Evolutionary conservation across 768 basidiomycete species (phyloP).

Genomic region (Tricholoma saponaceum): DNA sequence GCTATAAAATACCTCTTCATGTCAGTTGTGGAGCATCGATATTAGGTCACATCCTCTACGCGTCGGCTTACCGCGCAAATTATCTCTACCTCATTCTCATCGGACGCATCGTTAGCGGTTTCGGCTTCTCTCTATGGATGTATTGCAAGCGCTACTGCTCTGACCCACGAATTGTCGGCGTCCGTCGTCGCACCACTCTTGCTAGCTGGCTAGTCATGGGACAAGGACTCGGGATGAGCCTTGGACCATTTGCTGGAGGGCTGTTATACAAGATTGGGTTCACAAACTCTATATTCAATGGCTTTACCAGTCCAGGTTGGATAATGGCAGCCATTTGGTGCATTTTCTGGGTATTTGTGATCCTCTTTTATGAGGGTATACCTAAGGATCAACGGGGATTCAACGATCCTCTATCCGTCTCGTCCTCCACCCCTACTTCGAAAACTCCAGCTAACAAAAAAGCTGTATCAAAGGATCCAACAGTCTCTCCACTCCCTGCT

Average conservation of each 20-base stretch:
- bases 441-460: background rate
- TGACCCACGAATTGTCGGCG: slow-evolving; percentile 66
- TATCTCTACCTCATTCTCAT: slow-evolving; percentile 69
- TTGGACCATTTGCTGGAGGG: slow-evolving; percentile 63
- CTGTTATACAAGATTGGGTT: slow-evolving; percentile 60
- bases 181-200: slow-evolving; percentile 58
- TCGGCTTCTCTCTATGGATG: slow-evolving; percentile 63
- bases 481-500: slow-evolving; percentile 24
- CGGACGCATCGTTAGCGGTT: slow-evolving; percentile 60
- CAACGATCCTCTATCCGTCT: background rate
- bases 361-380: slow-evolving; percentile 37
- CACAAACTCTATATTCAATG: slow-evolving; percentile 54
- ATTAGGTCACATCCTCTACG: slow-evolving; percentile 57
- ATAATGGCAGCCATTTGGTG: slow-evolving; percentile 53
- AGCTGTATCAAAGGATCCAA: background rate
- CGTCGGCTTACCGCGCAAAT: slow-evolving; percentile 52
- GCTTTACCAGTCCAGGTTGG: slow-evolving; percentile 66
- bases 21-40: slow-evolving; percentile 50
- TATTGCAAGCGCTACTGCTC: slow-evolving; percentile 66
- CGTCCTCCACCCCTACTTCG: slow-evolving; percentile 1
- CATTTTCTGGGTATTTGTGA: slow-evolving; percentile 41
- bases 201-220: slow-evolving; percentile 61
- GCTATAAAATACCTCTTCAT: slow-evolving; percentile 50
- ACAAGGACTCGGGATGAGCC: slow-evolving; percentile 57
- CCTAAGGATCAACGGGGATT: slow-evolving; percentile 12